Evolutionary conservation across 164 flowering plant species (phyloP), one percentile per base, ranked within the genome.

Genomic region (Aristolochia contorta): DNA sequence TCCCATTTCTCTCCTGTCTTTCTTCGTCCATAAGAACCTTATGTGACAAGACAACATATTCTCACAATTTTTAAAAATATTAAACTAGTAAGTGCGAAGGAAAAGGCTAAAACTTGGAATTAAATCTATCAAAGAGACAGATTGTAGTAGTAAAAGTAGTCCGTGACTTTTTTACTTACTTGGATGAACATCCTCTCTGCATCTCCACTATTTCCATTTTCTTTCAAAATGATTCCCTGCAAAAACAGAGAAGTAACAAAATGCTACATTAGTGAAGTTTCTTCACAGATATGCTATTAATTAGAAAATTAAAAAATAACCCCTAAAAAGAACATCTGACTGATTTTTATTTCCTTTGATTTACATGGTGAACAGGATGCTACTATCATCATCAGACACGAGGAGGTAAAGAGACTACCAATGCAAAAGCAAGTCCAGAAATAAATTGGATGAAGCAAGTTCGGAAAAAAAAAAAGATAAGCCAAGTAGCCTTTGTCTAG

Each of bases 121-220:
- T n/a, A n/a, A n/a, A n/a, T 27, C 30, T 27, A 5, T 27, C 30
- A 27, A 27, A 27, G 5, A 27, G 30, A 2, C 2, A 27, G 5
- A 5, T 27, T 27, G 30, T 27, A 5, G 30, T 27, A 27, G 30
- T 16, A 51, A 22, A 19, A 23, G 30, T 14, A 56, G 21, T 37
- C 61, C 7, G 25, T 18, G 21, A 47, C 47, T 37, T 56, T 58
- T 71, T 47, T 54, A 77, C 84, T 78, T 66, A 89, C 98, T 72
- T 92, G 98, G 71, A 92, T 92, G 69, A 92, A 89, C 95, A 89
- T 89, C 76, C 98, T 82, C 77, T 89, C 98, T 30, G 98, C 95
- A 66, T 82, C 93, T 68, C 95, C 96, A 65, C 62, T 65, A 23
- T 71, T 89, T 13, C 92, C 91, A 71, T 87, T 92, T 73, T 83